A percentile compares a stretch with the other conserved stretches of the same genome.
These are phyloP conservation scores for Urochloa ruziziensis DNA, from an alignment of 176 grass and related monocot genomes.

Conservation along the genomic window DNA sequence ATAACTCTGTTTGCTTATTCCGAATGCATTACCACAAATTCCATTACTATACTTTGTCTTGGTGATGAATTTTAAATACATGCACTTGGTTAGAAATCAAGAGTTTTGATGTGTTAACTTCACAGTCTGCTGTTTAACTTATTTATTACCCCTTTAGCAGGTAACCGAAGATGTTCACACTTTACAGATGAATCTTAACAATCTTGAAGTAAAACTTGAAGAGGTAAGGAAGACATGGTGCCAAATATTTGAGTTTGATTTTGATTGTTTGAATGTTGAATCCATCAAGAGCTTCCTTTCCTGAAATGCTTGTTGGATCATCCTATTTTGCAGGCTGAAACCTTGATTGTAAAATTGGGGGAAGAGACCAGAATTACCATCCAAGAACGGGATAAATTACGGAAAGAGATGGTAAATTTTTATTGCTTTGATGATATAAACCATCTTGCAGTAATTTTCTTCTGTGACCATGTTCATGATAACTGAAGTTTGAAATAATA, in stretches of 20 bases:
- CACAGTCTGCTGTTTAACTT: not conserved
- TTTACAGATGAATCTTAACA: slow-evolving; percentile 57
- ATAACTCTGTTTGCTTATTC: not conserved
- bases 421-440: not conserved
- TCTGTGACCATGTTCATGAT: not conserved
- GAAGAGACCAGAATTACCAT: slow-evolving; percentile 52
- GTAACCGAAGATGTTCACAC: slow-evolving; percentile 59
- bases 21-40: not conserved
- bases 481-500: slow-evolving; percentile 9
- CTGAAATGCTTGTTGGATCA: not conserved
- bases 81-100: not conserved
- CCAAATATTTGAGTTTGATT: not conserved
- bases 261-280: not conserved
- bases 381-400: slow-evolving; percentile 52
- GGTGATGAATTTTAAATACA: not conserved
- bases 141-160: slow-evolving; percentile 41
- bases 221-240: slow-evolving; percentile 42
- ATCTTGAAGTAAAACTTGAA: slow-evolving; percentile 74
- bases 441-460: not conserved
- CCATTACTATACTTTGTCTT: slow-evolving; percentile 12
- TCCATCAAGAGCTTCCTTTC: not conserved
- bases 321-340: slow-evolving; percentile 65
- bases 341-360: slow-evolving; percentile 56
- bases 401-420: slow-evolving; percentile 67
- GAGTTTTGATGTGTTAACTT: not conserved